A percentile compares a stretch with the other conserved stretches of the same genome.
Conservation (phyloP, 2,329 filamentous ascomycete species). For the Pseudogymnoascus verrucosus region DNA sequence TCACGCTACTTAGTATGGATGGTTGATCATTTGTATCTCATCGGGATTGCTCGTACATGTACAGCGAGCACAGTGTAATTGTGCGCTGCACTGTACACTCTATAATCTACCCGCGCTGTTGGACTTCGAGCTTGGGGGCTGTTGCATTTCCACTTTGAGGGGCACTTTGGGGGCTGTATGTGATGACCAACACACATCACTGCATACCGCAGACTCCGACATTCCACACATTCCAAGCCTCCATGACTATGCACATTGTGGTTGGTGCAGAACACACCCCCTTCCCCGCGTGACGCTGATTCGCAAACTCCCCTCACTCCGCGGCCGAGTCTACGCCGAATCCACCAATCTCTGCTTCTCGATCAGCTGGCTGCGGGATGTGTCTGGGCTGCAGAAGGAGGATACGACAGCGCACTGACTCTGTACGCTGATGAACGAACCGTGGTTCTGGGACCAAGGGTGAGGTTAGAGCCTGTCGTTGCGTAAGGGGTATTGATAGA, state of each 20-base stretch:
- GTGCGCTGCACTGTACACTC: background rate
- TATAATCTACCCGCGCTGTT: background rate
- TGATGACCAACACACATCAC: background rate
- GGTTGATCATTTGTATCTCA: background rate
- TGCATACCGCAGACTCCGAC: background rate
- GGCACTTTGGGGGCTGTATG: background rate
- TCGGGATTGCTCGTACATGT: background rate
- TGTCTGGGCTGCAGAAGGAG: background rate
- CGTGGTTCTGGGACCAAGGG: slow-evolving; percentile 2
- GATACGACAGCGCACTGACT: background rate
- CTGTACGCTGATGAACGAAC: background rate
- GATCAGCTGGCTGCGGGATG: background rate
- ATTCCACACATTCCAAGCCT: background rate
- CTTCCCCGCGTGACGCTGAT: too few relatives aligned
- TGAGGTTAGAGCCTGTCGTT: background rate
- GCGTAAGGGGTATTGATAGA: background rate
- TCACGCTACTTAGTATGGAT: background rate
- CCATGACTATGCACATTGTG: background rate
- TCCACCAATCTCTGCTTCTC: background rate
- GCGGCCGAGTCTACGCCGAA: background rate
- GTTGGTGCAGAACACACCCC: background rate
- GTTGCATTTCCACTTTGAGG: background rate
- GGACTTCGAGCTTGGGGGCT: background rate
- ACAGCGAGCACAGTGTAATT: background rate
- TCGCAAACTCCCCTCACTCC: too few relatives aligned